Base-by-base conservation (phyloP, 2,329 filamentous ascomycete genomes). In the Colletotrichum melonis region DNA sequence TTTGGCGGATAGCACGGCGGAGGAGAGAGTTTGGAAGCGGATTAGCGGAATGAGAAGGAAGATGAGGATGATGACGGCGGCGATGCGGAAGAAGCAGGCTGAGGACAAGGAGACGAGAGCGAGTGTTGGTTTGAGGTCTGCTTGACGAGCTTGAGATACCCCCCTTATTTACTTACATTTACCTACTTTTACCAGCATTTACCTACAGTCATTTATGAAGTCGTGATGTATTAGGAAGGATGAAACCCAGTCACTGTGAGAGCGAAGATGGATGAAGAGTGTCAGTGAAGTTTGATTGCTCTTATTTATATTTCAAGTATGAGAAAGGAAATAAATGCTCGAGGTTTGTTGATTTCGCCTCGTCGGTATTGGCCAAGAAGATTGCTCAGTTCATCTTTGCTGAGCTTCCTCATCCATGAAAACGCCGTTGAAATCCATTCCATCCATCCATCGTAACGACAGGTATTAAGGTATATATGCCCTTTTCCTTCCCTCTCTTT, bases 381-480 rank as follows among this genome's bases (percentile, higher is more conserved):
- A 22, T 26, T 22, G 38, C n/a, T 22, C 12, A 16, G 19, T 16
- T 52, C 42, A 26, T 49, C 66, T 14, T 26, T 12, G 24, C n/a
- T 42, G 35, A 14, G 63, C 26, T 26, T 22, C 22, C 46, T 38
- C 63, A 19, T 49, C 42, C 24, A 14, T 35, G 12, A 19, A 11
- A 49, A 59, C 42, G 68, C 68, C 68, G 56, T 59, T 14, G 26
- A 30, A 42, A 16, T 38, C 35, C 35, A 38, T 38, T 16, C 35
- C 35, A 32, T 26, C n/a, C 7, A 26, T 38, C 19, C 30, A 19
- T 28, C 12, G 68, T 69, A 69, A 35, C 59, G 70, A 72, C 70
- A 69, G 70, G 8, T 49, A n/a, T 49, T 49, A 42, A 42, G 38
- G 38, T 42, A 54, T 64, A 49, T 72, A 56, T 72, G 30, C 62